phyloP scores from a whole-genome alignment of 805 yeast genomes.

The Maudiozyma bulderi region DNA sequence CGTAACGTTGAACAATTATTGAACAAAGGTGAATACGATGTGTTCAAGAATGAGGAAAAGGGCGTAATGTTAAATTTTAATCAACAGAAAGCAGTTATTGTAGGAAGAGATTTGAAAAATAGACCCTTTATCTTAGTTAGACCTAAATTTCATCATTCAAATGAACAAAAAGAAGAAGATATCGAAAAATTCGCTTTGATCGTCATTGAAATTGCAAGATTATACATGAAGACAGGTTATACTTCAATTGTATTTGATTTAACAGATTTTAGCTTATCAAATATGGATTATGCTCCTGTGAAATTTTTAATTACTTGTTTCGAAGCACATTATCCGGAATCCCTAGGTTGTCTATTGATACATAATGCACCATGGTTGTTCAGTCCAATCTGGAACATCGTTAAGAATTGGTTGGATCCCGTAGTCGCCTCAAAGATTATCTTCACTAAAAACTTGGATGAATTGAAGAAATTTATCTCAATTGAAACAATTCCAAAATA shows the following conservation, averaged over 20 bases:
- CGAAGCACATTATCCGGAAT: conserved; percentile 96
- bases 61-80: conserved; percentile 37
- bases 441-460: conserved; percentile 65
- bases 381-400: conserved; percentile 86
- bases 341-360: conserved; percentile 71
- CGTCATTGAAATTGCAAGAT: conserved; percentile 72
- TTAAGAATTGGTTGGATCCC: conserved; percentile 92
- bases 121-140: conserved; percentile 78
- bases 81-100: conserved; percentile 59
- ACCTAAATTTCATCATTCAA: conserved; percentile 65
- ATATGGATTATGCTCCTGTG: conserved; percentile 89
- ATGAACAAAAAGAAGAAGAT: conserved; percentile 59
- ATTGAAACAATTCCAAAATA: conserved; percentile 51
- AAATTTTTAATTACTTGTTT: conserved; percentile 81
- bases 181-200: conserved; percentile 66
- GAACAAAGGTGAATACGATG: conserved; percentile 62
- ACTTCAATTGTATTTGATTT: conserved; percentile 82
- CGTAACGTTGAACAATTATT: conserved; percentile 52
- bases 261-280: conserved; percentile 75
- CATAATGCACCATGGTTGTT: conserved; percentile 97
- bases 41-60: conserved; percentile 36
- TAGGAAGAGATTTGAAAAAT: conserved; percentile 61
- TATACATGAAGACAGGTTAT: conserved; percentile 67
- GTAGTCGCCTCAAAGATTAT: conserved; percentile 87
- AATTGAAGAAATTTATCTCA: conserved; percentile 55